A percentile compares a stretch with the other conserved stretches of the same genome.
Conservation (phyloP, 345 rosid genomes). For the Streptanthus diversifolius region DNA sequence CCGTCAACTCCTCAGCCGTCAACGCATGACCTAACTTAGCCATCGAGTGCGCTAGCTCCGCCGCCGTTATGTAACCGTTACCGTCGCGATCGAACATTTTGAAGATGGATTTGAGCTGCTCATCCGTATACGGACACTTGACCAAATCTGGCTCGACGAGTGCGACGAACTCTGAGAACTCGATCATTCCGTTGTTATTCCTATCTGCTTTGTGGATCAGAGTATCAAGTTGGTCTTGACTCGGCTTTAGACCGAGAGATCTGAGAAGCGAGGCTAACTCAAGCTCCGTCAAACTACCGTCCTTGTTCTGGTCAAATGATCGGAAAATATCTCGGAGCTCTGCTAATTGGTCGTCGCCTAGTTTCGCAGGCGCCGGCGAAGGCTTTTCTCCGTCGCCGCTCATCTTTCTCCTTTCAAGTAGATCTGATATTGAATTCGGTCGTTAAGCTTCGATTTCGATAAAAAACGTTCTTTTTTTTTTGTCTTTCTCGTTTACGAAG, state of each 20-base stretch:
- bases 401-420: conserved; percentile 27
- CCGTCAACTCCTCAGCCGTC: conserved; percentile 77
- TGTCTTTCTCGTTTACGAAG: neutral
- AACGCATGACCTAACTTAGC: conserved; percentile 74
- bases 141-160: conserved; percentile 80
- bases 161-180: conserved; percentile 82
- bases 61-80: conserved; percentile 79
- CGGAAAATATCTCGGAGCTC: conserved; percentile 85
- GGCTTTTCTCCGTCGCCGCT: conserved; percentile 41
- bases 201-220: conserved; percentile 73
- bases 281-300: conserved; percentile 88
- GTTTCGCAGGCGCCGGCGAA: conserved; percentile 34
- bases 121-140: conserved; percentile 71
- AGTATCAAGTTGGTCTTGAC: conserved; percentile 73
- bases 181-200: conserved; percentile 79
- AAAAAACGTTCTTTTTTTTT: neutral
- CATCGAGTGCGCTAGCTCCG: conserved; percentile 85
- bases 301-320: conserved; percentile 77
- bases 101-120: conserved; percentile 60
- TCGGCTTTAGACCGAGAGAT: conserved; percentile 74
- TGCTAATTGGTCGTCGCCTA: conserved; percentile 70
- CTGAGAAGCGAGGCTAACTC: conserved; percentile 84
- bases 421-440: neutral
- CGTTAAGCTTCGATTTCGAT: conserved; percentile 4
- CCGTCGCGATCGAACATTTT: conserved; percentile 79